Conservation (phyloP, 2,329 filamentous ascomycete species). For the Daldinia sp. region DNA sequence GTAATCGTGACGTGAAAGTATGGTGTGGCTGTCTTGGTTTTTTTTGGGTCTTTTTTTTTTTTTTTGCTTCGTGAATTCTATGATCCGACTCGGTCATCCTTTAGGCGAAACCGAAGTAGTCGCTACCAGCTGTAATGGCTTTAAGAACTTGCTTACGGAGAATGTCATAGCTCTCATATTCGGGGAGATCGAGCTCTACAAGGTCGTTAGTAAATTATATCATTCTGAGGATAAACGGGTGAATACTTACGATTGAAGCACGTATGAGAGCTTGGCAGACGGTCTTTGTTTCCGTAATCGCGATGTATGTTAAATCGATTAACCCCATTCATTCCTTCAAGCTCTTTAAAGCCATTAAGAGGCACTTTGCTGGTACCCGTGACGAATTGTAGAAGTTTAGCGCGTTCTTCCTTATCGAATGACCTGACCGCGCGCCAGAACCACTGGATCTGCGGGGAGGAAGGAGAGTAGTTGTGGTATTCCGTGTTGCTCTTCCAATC, state of each 20-base stretch:
- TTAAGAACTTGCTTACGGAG: slow-evolving; percentile 89
- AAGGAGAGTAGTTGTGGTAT: slow-evolving; percentile 95
- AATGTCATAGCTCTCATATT: slow-evolving; percentile 95
- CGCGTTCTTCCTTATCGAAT: slow-evolving; percentile 98
- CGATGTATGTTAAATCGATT: slow-evolving; percentile 99
- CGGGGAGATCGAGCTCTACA: slow-evolving; percentile 93
- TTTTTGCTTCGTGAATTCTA: not conserved
- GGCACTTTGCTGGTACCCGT: slow-evolving; percentile 98
- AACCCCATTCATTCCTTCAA: slow-evolving; percentile 99
- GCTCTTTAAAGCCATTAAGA: slow-evolving; percentile 97
- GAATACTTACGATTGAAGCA: slow-evolving; percentile 94
- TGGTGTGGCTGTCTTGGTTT: not conserved
- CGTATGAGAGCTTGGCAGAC: slow-evolving; percentile 94
- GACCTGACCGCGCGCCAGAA: slow-evolving; percentile 98
- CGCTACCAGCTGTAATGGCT: slow-evolving; percentile 96
- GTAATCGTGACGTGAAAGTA: slow-evolving; percentile 18
- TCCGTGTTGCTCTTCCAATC: slow-evolving; percentile 99
- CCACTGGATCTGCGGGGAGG: slow-evolving; percentile 97
- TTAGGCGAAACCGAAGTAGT: slow-evolving; percentile 97
- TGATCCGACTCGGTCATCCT: slow-evolving; percentile 5
- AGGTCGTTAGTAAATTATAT: slow-evolving; percentile 47
- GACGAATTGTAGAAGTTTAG: slow-evolving; percentile 96
- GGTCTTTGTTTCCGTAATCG: slow-evolving; percentile 95
- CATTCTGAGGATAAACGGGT: slow-evolving; percentile 3
- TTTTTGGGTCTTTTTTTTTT: not conserved